These are phyloP conservation scores for Mycena venus DNA, from an alignment of 768 basidiomycete species.

Conservation along the genomic window DNA sequence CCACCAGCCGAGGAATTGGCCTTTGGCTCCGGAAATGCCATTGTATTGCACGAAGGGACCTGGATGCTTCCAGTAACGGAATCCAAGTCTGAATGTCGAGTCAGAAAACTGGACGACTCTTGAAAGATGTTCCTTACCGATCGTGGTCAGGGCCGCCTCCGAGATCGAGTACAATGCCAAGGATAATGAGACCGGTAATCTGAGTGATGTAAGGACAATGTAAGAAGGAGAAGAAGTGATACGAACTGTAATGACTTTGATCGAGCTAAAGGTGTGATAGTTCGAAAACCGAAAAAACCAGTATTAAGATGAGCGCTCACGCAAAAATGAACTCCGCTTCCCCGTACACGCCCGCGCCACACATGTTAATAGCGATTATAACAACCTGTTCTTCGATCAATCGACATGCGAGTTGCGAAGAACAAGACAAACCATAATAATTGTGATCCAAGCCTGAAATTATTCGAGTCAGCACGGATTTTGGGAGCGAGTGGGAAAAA, in stretches of 20 bases:
- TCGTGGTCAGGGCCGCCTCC: constrained; percentile 90
- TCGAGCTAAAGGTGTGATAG: constrained; percentile 58
- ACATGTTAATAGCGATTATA: constrained; percentile 80
- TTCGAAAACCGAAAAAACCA: neutral
- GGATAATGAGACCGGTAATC: constrained; percentile 77
- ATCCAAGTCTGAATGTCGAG: constrained; percentile 54
- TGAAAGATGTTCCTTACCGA: constrained; percentile 58
- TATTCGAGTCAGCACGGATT: neutral
- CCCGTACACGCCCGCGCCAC: constrained; percentile 84
- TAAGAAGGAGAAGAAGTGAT: neutral
- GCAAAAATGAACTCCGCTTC: constrained; percentile 92
- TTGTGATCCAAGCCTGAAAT: constrained; percentile 71
- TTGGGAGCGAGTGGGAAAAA: neutral
- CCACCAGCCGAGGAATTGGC: constrained; percentile 77
- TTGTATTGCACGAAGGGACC: constrained; percentile 84
- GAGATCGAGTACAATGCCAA: constrained; percentile 84
- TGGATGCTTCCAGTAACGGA: constrained; percentile 89
- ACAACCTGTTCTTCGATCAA: constrained; percentile 64
- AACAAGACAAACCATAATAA: constrained; percentile 44
- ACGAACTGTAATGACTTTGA: constrained; percentile 82
- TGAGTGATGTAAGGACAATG: neutral
- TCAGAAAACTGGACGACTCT: constrained; percentile 29
- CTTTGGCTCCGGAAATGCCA: constrained; percentile 74
- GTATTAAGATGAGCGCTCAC: constrained; percentile 49
- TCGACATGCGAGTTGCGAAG: neutral